These are phyloP conservation scores for Phalaenopsis equestris DNA, from an alignment of 106 monocot species.

Conservation along the genomic window DNA sequence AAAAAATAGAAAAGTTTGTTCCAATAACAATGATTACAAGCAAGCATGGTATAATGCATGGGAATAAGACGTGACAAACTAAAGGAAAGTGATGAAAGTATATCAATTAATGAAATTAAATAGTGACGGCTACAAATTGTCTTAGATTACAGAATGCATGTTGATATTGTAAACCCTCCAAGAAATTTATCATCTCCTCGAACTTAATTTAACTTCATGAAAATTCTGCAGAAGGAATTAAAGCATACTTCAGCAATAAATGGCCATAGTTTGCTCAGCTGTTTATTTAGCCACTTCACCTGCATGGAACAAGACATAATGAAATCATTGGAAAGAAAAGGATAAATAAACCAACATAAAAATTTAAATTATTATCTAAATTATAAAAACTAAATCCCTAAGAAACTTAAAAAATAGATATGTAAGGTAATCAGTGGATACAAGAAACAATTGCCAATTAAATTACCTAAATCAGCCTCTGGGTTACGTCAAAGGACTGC, in stretches of 20 bases:
- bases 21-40: not conserved
- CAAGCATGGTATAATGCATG: not conserved
- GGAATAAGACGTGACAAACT: not conserved
- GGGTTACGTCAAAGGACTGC: not conserved
- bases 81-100: not conserved
- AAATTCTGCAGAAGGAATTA: not conserved
- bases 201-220: not conserved
- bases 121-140: not conserved
- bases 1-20: not conserved
- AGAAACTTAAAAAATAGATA: not conserved
- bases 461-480: not conserved
- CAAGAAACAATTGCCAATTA: not conserved
- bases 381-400: not conserved
- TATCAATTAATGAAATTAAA: not conserved
- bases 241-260: constrained; percentile 81
- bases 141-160: not conserved
- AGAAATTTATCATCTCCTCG: no score
- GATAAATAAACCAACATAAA: not conserved
- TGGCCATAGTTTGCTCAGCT: constrained; percentile 88
- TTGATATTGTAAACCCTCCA: no score
- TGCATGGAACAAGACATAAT: constrained; percentile 22
- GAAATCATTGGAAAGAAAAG: not conserved
- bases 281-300: constrained; percentile 98
- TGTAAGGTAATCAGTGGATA: not conserved
- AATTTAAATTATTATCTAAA: constrained; percentile 1